Evolutionary conservation across 2,329 filamentous ascomycete genomes (phyloP), one percentile per base, ranked within the genome.

Genomic region (Tolypocladium guangdongense): DNA sequence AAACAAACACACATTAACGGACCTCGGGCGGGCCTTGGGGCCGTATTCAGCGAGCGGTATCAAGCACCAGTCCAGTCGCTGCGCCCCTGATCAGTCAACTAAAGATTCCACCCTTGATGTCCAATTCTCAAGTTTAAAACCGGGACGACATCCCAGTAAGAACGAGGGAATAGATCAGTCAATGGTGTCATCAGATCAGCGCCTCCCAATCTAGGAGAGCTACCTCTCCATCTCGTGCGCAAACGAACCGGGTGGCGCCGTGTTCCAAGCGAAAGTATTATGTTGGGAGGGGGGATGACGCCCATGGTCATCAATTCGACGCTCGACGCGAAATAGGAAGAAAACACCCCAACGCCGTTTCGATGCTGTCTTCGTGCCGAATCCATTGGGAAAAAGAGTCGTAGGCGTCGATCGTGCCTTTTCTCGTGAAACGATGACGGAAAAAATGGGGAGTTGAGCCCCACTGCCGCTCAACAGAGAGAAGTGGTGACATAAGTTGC

Each of bases 281-380:
- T 18, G 37, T 30, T 8, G 16, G 3, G 27, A 16, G 20, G 38
- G 6, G 37, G 16, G 14, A 37, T 16, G 12, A 50, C 5, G 20
- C 6, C 10, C 33, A 27, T n/a, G 22, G 27, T 16, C 22, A 39
- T 32, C 33, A 3, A 35, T 39, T 37, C 37, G 16, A 50, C 49
- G 49, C 49, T 39, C 49, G 27, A 35, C 20, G 32, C 11, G 24
- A 22, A 53, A 45, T 12, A 39, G 53, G 45, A 8, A 47, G 37
- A 47, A 62, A 61, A 62, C 56, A 54, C 61, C 60, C 52, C 52
- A 64, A 68, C 66, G 62, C 66, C 66, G 51, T 57, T 65, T 54
- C 52, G 58, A 68, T 68, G 66, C 63, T 63, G 58, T 65, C 56
- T 63, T 63, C 51, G 64, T 65, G 62, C 61, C 55, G 22, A 39